Evolutionary conservation across 2,329 filamentous ascomycete genomes (phyloP), one percentile per base, ranked within the genome.

Genomic region (Pseudogymnoascus sp.): DNA sequence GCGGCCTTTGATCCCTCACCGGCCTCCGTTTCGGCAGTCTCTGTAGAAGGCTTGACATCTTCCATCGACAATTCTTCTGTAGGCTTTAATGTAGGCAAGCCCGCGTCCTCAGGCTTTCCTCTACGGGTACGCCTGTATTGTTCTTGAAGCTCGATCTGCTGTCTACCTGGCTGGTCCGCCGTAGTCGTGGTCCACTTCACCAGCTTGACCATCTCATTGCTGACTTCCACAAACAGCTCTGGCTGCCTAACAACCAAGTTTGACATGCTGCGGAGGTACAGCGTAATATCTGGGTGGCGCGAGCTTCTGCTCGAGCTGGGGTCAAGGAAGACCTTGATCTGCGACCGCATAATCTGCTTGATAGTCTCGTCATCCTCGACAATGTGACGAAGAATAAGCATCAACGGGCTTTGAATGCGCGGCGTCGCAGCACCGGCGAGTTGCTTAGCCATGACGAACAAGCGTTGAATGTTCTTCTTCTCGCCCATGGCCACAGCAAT

Each of bases 381-480:
- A 67, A 99, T 88, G 72, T 99, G 95, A 42, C 96, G 88, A 46
- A 99, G 79, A 61, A 97, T 88, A 11, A 93, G 83, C 83, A 97
- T 88, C 33, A 75, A 59, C 35, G 72, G 72, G 66, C 83, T 82
- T 66, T 88, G 84, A 9, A 99, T 82, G 62, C 88, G 88, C 62
- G 89, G 84, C 31, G 91, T 90, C 6, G 90, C 89, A 31, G 87
- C 83, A 26, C 89, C 90, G 19, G 91, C 88, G 64, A 97, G 84
- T 74, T 97, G 93, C 74, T 96, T 96, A 64, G 93, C 87, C 90
- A 97, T 96, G 61, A 97, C 84, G 75, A 99, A 97, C 21, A 99
- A 80, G 29, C 91, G 85, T 72, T 95, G 90, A 59, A 99, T 81
- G 69, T 96, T 96, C 72, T 88, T 89, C 78, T 92, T 96, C 73